Evolutionary conservation across 176 grass and related monocot species (phyloP).

Genomic region (Tuctoria greenei): DNA sequence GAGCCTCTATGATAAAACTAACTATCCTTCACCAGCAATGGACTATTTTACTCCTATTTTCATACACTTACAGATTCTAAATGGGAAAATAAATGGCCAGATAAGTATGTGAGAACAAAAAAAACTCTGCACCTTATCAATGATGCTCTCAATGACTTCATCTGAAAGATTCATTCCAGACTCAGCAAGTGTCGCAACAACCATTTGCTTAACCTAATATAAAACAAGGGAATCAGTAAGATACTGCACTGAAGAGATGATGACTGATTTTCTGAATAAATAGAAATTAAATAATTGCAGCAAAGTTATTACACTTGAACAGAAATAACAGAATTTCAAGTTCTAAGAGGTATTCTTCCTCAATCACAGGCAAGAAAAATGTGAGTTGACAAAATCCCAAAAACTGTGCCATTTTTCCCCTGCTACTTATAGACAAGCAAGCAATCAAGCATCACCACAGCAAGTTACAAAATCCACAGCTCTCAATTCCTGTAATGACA

Average conservation of each 20-base stretch:
- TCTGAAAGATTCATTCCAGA: constrained; percentile 75
- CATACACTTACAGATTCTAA: background rate
- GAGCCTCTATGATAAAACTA: background rate
- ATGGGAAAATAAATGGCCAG: background rate
- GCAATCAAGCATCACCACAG: background rate
- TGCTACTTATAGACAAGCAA: background rate
- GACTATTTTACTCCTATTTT: background rate
- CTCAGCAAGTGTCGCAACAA: constrained; percentile 70
- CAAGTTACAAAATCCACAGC: background rate
- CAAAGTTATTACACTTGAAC: background rate
- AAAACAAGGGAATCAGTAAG: constrained; percentile 7
- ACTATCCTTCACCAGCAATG: background rate
- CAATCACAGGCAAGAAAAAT: background rate
- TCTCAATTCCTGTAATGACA: background rate
- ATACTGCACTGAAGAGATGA: background rate
- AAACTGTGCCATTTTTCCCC: background rate
- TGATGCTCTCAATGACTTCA: constrained; percentile 68
- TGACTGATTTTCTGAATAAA: background rate
- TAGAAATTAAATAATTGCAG: background rate
- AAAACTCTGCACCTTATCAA: constrained; percentile 49
- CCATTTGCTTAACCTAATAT: constrained; percentile 69
- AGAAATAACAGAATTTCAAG: background rate
- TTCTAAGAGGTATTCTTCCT: background rate
- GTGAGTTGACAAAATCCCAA: background rate
- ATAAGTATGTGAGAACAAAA: constrained; percentile 5